Conservation (phyloP, 495 filamentous ascomycete genomes). For the Neurospora sp. region DNA sequence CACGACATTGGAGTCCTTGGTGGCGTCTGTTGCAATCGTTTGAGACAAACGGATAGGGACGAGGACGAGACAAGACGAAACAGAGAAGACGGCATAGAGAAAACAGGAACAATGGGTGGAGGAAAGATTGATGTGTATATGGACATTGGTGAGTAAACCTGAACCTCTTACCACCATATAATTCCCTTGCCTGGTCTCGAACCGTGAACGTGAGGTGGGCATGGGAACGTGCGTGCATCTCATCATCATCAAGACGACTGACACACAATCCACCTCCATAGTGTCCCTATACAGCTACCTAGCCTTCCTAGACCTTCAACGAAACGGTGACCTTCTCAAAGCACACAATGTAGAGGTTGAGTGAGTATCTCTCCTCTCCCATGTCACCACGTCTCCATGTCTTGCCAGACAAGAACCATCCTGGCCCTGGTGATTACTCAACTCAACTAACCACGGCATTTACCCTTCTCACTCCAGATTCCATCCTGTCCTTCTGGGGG, state of each 20-base stretch:
- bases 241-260: not conserved
- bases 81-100: not conserved
- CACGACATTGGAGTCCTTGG: too few species aligned
- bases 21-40: too few species aligned
- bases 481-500: slow-evolving; percentile 64
- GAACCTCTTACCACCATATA: not conserved
- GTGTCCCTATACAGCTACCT: slow-evolving; percentile 64
- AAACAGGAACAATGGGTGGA: slow-evolving; percentile 34
- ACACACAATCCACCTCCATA: slow-evolving; percentile 13
- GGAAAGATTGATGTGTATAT: slow-evolving; percentile 51
- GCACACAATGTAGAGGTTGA: slow-evolving; percentile 52
- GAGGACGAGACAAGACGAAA: not conserved
- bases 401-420: not conserved
- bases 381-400: not conserved
- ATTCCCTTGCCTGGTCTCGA: too few species aligned
- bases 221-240: not conserved
- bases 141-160: slow-evolving; percentile 10
- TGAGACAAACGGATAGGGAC: too few species aligned
- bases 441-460: not conserved
- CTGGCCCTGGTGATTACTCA: not conserved
- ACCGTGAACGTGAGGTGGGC: too few species aligned
- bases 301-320: slow-evolving; percentile 46
- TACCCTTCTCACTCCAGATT: slow-evolving; percentile 32
- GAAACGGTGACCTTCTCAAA: slow-evolving; percentile 40
- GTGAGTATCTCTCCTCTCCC: slow-evolving; percentile 27